Conservation (phyloP, 2,329 filamentous ascomycete species). For the Samsoniella hepiali region DNA sequence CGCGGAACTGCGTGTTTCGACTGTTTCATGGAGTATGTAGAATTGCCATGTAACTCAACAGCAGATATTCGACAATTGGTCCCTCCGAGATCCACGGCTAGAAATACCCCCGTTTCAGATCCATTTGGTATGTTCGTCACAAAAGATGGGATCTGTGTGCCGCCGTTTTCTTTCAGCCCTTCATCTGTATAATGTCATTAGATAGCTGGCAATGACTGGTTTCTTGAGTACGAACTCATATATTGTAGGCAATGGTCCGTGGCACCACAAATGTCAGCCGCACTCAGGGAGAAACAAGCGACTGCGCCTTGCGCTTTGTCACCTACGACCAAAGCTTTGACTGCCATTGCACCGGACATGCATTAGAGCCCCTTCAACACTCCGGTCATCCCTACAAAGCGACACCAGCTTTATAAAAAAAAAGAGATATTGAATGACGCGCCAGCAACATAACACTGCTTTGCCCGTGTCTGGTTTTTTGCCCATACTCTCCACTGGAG, state of each 20-base stretch:
- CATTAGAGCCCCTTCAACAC: background rate
- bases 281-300: background rate
- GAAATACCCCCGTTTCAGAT: slow-evolving; percentile 60
- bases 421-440: background rate
- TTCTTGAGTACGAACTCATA: slow-evolving; percentile 5
- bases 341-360: background rate
- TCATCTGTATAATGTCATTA: slow-evolving; percentile 16
- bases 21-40: slow-evolving; percentile 68
- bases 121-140: slow-evolving; percentile 75
- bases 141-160: slow-evolving; percentile 76
- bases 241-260: slow-evolving; percentile 12
- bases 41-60: slow-evolving; percentile 47
- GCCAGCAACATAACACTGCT: background rate
- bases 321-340: background rate
- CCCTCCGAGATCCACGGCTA: slow-evolving; percentile 35
- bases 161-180: slow-evolving; percentile 59
- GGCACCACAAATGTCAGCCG: slow-evolving; percentile 2
- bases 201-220: background rate
- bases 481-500: background rate
- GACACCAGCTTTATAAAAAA: background rate
- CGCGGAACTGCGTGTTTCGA: slow-evolving; percentile 37
- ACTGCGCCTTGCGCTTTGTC: background rate
- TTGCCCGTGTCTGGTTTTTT: background rate
- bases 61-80: slow-evolving; percentile 35
- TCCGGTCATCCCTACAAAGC: background rate